Evolutionary conservation across 1,284 basidiomycete species (phyloP).

Genomic region (Anthracocystis setariae): DNA sequence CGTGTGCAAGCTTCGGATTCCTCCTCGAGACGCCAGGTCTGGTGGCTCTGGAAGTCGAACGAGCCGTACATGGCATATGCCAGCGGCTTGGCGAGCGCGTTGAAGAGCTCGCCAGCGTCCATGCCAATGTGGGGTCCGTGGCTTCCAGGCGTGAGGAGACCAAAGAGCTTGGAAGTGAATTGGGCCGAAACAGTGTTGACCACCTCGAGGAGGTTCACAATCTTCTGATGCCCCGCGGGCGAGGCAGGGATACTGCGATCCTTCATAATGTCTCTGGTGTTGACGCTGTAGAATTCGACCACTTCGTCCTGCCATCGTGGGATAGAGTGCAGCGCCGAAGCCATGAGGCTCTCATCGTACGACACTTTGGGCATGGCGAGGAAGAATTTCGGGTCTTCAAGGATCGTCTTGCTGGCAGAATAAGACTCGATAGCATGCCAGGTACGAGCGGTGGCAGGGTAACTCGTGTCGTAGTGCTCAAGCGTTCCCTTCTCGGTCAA

Average conservation of each 20-base stretch:
- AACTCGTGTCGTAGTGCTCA: constrained; percentile 70
- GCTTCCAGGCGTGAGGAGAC: constrained; percentile 31
- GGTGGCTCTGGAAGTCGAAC: constrained; percentile 47
- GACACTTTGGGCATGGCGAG: constrained; percentile 25
- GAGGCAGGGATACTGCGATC: constrained; percentile 21
- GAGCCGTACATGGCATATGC: constrained; percentile 49
- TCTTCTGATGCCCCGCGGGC: constrained; percentile 19
- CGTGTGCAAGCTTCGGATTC: constrained; percentile 26
- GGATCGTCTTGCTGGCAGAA: constrained; percentile 34
- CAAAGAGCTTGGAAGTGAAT: constrained; percentile 44
- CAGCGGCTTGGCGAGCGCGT: constrained; percentile 37
- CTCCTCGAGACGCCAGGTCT: constrained; percentile 47
- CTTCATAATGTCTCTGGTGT: constrained; percentile 23
- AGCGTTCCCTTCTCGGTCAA: constrained; percentile 74
- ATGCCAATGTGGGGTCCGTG: constrained; percentile 38
- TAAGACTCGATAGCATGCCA: constrained; percentile 47
- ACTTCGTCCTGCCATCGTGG: constrained; percentile 35
- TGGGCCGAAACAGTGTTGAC: constrained; percentile 43
- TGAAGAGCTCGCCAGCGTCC: constrained; percentile 27
- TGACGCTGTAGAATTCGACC: constrained; percentile 28
- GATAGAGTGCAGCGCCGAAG: constrained; percentile 37
- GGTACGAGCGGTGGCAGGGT: constrained; percentile 21
- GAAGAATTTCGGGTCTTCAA: constrained; percentile 41
- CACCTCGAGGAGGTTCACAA: constrained; percentile 44
- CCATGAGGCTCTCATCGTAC: constrained; percentile 42